Evolutionary conservation across 352 stramenopile species (phyloP), one percentile per base, ranked within the genome.

Genomic region (Pythium coloratum): DNA sequence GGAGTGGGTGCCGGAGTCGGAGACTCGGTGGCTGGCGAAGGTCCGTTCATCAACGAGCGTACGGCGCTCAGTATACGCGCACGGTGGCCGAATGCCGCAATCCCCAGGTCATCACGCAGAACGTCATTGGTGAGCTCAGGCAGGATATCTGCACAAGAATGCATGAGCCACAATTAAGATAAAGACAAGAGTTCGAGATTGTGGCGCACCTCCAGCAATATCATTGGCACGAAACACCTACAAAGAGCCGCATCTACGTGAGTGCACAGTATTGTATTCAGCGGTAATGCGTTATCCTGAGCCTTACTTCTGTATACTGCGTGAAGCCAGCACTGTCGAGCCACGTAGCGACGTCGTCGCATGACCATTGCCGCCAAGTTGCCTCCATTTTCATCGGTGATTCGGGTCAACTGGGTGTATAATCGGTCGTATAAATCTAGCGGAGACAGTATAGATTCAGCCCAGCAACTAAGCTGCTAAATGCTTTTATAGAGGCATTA

Each of bases 51-150:
- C 28, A 91, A 64, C 59, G 69, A 62, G 51, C 86, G 75, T 38
- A 91, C 75, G 40, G 73, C 78, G 32, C 85, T 82, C 16, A 84
- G 36, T 34, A 91, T 78, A 20, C 76, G 80, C 56, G 82, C 72
- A 57, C 81, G 83, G 56, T 86, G 81, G n/a, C 81, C 81, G 32
- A 90, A 88, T 16, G 77, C 78, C 30, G 76, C 67, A 66, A 91
- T 81, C 59, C 78, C 77, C 33, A 91, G 70, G 33, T 90, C 81
- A 49, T 90, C 80, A 30, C 77, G 76, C 18, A 91, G 70, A 26
- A 86, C 76, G 47, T 90, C 80, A 55, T 85, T 80, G 26, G 76
- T 79, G 46, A 91, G 72, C 64, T 85, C 83, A 12, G 80, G 75
- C 20, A 91, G 69, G 47, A 91, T 84, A 62, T 79, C 75, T 86